Evolutionary conservation across 2,329 filamentous ascomycete genomes (phyloP), one percentile per base, ranked within the genome.

Genomic region (Paracoccidioides lutzii): DNA sequence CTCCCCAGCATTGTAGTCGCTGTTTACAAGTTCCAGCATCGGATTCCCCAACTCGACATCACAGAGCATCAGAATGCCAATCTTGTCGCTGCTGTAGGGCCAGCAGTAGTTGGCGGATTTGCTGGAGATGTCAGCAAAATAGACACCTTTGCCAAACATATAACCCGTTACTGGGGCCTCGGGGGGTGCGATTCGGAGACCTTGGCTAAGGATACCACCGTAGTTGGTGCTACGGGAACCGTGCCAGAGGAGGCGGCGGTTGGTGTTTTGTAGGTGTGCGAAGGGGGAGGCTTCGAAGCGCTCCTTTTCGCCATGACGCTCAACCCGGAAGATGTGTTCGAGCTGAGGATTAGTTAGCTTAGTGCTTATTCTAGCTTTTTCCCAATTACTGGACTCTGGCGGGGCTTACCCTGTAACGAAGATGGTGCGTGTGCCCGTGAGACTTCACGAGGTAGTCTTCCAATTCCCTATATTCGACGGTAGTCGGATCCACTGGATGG

Each of bases 71-170:
- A 95, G 75, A 3, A 95, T 75, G 0, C 83, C 89, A 28, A 83
- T 81, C 22, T 81, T 79, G n/a, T 78, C 80, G n/a, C 84, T 86
- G 58, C 74, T 78, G 60, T 71, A 67, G 0, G 81, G 67, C 53
- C 70, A 78, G 67, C 88, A 93, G 72, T 95, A 95, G 63, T 81
- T 81, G 14, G 88, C 88, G 2, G 85, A 89, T 71, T 94, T 95
- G 66, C 81, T 85, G 0, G 82, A 85, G 78, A 90, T 90, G 64
- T 94, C 88, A 2, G 88, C 88, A 2, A 95, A 79, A 66, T 95
- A 95, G 49, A 95, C 86, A 46, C 89, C 89, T 69, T 94, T 94
- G 56, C 85, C 89, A 62, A 94, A 95, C 86, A 91, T 91, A 73
- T 91, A 90, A 1, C 88, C 88, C 4, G 77, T 80, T 0, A 83